Evolutionary conservation across 2,329 filamentous ascomycete genomes (phyloP), one percentile per base, ranked within the genome.

Genomic region (Nigrospora oryzae): DNA sequence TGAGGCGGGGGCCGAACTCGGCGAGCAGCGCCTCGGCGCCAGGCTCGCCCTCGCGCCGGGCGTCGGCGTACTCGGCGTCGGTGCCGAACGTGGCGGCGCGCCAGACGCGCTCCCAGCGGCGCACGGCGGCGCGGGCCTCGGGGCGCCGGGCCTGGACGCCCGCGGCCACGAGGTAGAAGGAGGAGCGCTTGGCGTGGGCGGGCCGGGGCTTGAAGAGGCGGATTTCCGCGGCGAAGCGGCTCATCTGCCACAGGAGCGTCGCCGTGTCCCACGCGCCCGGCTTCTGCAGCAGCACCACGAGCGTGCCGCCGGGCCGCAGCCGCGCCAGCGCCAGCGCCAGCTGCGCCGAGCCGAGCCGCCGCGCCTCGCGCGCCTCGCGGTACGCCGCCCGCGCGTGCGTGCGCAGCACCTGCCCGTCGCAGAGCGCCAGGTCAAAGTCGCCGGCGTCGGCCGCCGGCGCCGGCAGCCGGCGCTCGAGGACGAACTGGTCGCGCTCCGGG

Each of bases 141-240:
- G 51, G 37, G 15, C 49, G 46, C 4, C 56, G 39, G 5, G 59
- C 57, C 36, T 64, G 57, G 0, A 79, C 58, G 4, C 67, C 51
- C 1, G 55, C 65, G 2, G 73, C 73, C 8, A 79, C 47, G 52
- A 78, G 59, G 51, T 80, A 79, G 49, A 78, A 79, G 0, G 73
- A 77, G 0, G 68, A 72, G 4, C 67, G 58, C 17, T 56, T 69
- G 1, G 51, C 53, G 46, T 79, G 70, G 3, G 46, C 51, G 1
- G 8, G 53, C 2, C 8, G 49, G 0, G 70, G 71, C 51, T 79
- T 80, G 54, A 28, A 28, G 23, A 28, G 23, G 23, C 23, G 23
- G 23, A 28, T 7, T 4, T 2, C 2, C 23, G 5, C 23, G 23
- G 23, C 7, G 23, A 28, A 28, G 23, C 23, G 23, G 23, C 43